Base-by-base conservation (phyloP, 805 yeast genomes). In the Kuraishia ogatae region DNA sequence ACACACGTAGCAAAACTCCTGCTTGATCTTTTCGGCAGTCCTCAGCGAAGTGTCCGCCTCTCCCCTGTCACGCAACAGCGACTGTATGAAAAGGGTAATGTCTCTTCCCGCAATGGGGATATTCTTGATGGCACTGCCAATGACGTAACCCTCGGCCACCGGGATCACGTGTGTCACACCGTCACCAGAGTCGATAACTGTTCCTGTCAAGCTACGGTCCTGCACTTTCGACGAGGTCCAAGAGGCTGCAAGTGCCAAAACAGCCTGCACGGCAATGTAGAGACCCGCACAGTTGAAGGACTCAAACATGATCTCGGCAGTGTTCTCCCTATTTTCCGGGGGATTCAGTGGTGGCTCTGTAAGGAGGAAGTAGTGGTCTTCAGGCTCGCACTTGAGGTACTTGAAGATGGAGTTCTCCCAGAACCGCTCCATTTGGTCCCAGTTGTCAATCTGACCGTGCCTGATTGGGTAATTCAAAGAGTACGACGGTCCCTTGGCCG, bases 401-500 rank as follows among this genome's bases (percentile, higher is more conserved):
- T 94, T 93, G 77, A 94, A 94, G 66, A 94, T 92, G 51, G 97
- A 89, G 65, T 89, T 88, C 67, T 94, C 98, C 99, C 99, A 94
- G 71, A 91, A 93, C 68, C 99, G 81, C 72, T 94, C 99, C 99
- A 94, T 94, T 68, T 94, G 97, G 74, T 94, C 99, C 99, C 99
- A 94, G 71, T 94, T 90, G 71, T 94, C 99, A 59, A 94, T 87
- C 76, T 94, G 99, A 24, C 99, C 99, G 67, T 94, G 99, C 71
- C 91, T 87, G 58, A 94, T 91, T 20, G 99, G 99, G 66, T 94
- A 94, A 59, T 84, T 82, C 57, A 94, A 75, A 28, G 92, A 86
- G 71, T 94, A 94, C 28, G 89, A 77, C 23, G 97, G 90, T 5
- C 97, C 96, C 63, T 83, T 86, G n/a, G 97, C 87, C 15, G 97